Evolutionary conservation across 306 rosid genomes (phyloP).

Genomic region (Cicer pinnatifidum): DNA sequence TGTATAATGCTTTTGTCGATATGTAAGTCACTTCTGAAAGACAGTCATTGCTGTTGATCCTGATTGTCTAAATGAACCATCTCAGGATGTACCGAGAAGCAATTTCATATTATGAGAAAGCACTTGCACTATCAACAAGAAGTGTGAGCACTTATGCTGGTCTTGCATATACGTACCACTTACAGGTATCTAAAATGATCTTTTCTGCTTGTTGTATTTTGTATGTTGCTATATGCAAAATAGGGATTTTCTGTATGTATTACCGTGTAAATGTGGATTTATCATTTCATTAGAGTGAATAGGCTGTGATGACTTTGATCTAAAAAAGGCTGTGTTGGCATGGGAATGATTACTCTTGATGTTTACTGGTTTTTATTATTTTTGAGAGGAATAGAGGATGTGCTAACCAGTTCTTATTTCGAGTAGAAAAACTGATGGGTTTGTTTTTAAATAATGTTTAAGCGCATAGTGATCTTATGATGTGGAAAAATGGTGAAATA

Average conservation of each 20-base stretch:
- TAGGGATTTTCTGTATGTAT: conserved; percentile 1
- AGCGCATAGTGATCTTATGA: neutral
- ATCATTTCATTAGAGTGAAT: conserved; percentile 13
- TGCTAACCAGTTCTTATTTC: neutral
- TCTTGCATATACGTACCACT: conserved; percentile 92
- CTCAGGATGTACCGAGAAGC: conserved; percentile 81
- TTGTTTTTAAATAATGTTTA: conserved; percentile 2
- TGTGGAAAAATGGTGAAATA: neutral
- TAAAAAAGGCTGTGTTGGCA: neutral
- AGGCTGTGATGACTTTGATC: neutral
- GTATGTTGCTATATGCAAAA: neutral
- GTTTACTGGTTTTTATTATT: conserved; percentile 19
- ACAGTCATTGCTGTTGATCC: conserved; percentile 26
- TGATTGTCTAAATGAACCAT: conserved; percentile 37
- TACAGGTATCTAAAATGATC: conserved; percentile 62
- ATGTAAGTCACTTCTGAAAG: conserved; percentile 19
- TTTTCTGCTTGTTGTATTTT: conserved; percentile 17
- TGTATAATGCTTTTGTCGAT: conserved; percentile 24
- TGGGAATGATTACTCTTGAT: conserved; percentile 23
- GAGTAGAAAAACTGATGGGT: neutral
- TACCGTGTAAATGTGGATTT: conserved; percentile 20
- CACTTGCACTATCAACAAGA: conserved; percentile 81
- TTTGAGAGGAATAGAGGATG: conserved; percentile 23
- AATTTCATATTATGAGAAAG: conserved; percentile 83
- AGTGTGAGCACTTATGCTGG: conserved; percentile 95